phyloP scores from a whole-genome alignment of 1,284 basidiomycete species.

The Coniophora puteana region DNA sequence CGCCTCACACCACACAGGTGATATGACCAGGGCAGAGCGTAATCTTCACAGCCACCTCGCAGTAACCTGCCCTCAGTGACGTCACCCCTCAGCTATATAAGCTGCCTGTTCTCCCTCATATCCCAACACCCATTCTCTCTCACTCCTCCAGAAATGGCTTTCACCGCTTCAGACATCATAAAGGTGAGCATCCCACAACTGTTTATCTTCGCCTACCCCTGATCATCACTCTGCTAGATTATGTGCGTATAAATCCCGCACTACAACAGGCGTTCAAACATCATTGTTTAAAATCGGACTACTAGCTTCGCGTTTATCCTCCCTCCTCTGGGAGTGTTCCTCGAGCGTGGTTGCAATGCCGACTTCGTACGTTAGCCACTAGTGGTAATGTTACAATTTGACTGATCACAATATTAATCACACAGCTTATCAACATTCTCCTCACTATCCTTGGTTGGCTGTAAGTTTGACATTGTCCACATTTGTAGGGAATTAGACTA shows the following conservation, averaged over 20 bases:
- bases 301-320: slow-evolving; percentile 64
- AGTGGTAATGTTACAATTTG: not conserved
- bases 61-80: slow-evolving; percentile 6
- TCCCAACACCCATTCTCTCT: slow-evolving; percentile 9
- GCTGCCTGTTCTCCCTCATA: slow-evolving; percentile 7
- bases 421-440: slow-evolving; percentile 64
- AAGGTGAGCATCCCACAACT: slow-evolving; percentile 43
- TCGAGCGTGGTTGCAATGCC: slow-evolving; percentile 71
- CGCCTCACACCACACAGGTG: no score
- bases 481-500: slow-evolving; percentile 1
- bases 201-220: slow-evolving; percentile 18
- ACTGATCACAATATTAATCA: slow-evolving; percentile 4
- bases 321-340: slow-evolving; percentile 76
- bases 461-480: slow-evolving; percentile 33
- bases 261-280: not conserved
- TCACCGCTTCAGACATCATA: slow-evolving; percentile 71
- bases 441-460: slow-evolving; percentile 71
- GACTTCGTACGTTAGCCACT: slow-evolving; percentile 59
- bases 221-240: slow-evolving; percentile 29
- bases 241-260: no score
- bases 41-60: no score
- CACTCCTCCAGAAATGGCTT: slow-evolving; percentile 48
- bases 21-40: no score
- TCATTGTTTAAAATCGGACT: not conserved
- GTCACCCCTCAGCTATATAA: not conserved